These are phyloP conservation scores for Aspergillus phoenicis DNA, from an alignment of 2,329 filamentous ascomycete genomes.

Conservation along the genomic window DNA sequence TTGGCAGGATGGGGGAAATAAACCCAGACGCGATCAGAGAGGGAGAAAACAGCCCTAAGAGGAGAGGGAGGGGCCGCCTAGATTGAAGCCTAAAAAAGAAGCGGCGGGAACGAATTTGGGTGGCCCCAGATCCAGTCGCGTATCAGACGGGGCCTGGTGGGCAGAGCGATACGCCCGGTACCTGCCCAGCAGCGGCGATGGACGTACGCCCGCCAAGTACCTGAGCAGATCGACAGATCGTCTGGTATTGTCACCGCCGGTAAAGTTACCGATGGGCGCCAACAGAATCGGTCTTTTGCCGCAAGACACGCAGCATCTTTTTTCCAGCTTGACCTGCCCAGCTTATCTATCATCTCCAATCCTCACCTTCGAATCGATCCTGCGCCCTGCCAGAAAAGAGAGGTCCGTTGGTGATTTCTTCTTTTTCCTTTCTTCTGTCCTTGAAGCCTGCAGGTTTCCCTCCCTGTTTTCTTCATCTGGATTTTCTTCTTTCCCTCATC, in stretches of 20 bases:
- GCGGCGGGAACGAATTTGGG: constrained; percentile 24
- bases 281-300: constrained; percentile 7
- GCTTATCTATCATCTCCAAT: constrained; percentile 22
- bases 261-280: constrained; percentile 7
- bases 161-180: constrained; percentile 9
- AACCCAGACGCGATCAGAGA: not conserved
- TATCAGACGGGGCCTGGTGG: constrained; percentile 3
- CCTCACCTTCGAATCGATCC: constrained; percentile 1
- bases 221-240: constrained; percentile 23
- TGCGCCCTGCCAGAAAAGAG: not conserved
- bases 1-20: not conserved
- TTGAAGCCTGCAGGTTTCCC: constrained; percentile 1
- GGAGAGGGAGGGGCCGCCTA: constrained; percentile 18
- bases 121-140: constrained; percentile 18
- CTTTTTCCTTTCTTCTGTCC: constrained; percentile 15
- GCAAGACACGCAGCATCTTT: constrained; percentile 28
- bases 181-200: constrained; percentile 10
- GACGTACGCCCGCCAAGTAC: constrained; percentile 19
- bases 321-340: constrained; percentile 23
- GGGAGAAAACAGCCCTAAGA: constrained; percentile 1
- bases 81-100: constrained; percentile 30
- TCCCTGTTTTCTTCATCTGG: constrained; percentile 8
- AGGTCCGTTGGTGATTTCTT: constrained; percentile 4
- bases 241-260: constrained; percentile 21
- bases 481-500: constrained; percentile 16